Evolutionary conservation across 2,329 filamentous ascomycete species (phyloP), one percentile per base, ranked within the genome.

Genomic region (Sphaerulina musiva): DNA sequence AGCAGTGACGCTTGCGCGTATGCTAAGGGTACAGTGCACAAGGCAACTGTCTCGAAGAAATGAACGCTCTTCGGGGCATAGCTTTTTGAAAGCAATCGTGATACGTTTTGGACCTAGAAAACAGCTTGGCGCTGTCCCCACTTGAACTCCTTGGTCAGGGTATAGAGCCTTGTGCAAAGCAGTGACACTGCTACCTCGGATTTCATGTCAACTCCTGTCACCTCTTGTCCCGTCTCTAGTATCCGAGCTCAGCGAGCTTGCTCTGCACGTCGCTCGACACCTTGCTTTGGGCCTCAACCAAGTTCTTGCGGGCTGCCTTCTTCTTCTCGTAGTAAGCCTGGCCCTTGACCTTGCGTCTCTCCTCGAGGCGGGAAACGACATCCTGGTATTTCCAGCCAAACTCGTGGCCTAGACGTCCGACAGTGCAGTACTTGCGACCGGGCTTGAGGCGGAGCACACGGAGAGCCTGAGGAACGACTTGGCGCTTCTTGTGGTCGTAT

Each of bases 331-430:
- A 97, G 87, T 96, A 98, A 76, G 93, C 93, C 69, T 87, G 84
- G 73, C 90, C 87, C 89, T 97, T 98, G 78, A 95, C 92, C 84
- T 98, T 98, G 83, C 93, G 89, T 79, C 92, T 85, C 85, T 98
- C 93, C 84, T 98, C 93, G 73, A 98, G 85, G 79, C 93, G 97
- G 71, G 68, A 87, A 80, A 98, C 93, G 73, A 98, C 91, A 75
- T 96, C 92, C 84, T 96, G 88, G 87, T 98, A 97, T 82, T 98
- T 98, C 93, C 93, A 98, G 80, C 93, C 93, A 73, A 97, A 93
- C 82, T 98, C 93, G 79, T 96, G 91, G 78, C 89, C 93, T 74
- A 98, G 82, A 79, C 93, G 86, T 70, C 93, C 93, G 69, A 98
- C 92, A 66, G 91, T 95, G 88, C 93, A 98, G 89, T 95, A 98